phyloP scores from a whole-genome alignment of 495 filamentous ascomycete species.

The Penicillium parvum region DNA sequence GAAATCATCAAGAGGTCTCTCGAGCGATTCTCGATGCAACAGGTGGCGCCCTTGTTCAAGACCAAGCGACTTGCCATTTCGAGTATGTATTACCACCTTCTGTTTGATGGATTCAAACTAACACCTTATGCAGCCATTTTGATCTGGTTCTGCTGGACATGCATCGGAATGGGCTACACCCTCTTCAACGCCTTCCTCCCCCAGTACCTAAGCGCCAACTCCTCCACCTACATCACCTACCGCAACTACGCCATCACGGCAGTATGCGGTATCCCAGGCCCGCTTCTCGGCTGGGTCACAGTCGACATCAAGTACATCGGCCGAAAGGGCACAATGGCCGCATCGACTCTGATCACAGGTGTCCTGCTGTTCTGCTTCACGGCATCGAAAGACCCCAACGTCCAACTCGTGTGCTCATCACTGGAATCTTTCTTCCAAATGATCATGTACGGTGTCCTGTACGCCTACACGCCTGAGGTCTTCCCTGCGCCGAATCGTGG shows the following conservation, averaged over 20 bases:
- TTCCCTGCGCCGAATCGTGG: constrained; percentile 53
- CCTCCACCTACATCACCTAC: constrained; percentile 41
- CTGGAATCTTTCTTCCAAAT: constrained; percentile 52
- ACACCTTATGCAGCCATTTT: constrained; percentile 22
- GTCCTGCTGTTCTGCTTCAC: constrained; percentile 53
- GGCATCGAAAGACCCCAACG: constrained; percentile 31
- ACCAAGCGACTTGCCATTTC: constrained; percentile 38
- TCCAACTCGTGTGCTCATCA: constrained; percentile 44
- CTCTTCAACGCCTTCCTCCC: constrained; percentile 51
- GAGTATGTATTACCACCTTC: constrained; percentile 19
- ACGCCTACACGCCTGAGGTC: constrained; percentile 54
- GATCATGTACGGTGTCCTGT: constrained; percentile 52
- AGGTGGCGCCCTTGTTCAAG: constrained; percentile 45
- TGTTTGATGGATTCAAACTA: background rate
- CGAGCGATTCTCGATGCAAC: constrained; percentile 43
- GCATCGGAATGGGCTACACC: constrained; percentile 47
- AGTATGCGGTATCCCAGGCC: constrained; percentile 49
- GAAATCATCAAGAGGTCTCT: constrained; percentile 45
- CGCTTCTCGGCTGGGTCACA: constrained; percentile 41
- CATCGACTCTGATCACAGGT: constrained; percentile 45
- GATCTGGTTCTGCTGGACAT: constrained; percentile 46
- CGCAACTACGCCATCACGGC: constrained; percentile 53
- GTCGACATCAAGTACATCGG: constrained; percentile 50
- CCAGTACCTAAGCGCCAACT: constrained; percentile 41
- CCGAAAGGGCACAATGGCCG: constrained; percentile 51